Base-by-base conservation (phyloP, 1,284 basidiomycete genomes). In the Ustilago esculenta region DNA sequence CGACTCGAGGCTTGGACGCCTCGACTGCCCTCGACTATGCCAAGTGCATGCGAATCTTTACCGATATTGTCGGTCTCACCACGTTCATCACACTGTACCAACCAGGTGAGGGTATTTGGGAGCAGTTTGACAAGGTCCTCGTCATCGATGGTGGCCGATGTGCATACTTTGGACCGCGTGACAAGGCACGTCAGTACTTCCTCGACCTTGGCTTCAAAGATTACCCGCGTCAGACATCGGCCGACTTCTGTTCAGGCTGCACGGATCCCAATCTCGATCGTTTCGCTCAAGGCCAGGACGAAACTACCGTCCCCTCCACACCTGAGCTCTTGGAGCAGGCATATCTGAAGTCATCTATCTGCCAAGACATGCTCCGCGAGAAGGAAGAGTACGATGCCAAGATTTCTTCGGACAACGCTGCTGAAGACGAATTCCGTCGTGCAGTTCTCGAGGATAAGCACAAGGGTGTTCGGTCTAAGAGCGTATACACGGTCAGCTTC, bases 51-150 rank as follows among this genome's bases (percentile, higher is more conserved):
- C 86, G 92, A 17, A 84, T 90, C 14, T 87, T 90, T 85, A 90
- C 91, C 6, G 90, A 94, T 77, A 82, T 92, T 17, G 84, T 89
- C 9, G 87, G 87, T 5, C 87, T 89, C 76, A 89, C 91, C 14
- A 90, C 89, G 17, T 89, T 94, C 75, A 88, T 92, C 23, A 87
- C 89, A 9, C 82, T 93, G 85, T 92, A 94, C 80, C 92, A 94
- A 83, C 75, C 76, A 2, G 65, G 60, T 21, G 77, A 82, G 45
- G 71, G 66, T 21, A 75, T 82, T 35, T 82, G 76, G 56, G 66
- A 92, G 75, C 81, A 91, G 70, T 92, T 92, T 72, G 81, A 83
- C 69, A 82, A 82, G 56, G 80, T 82, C 18, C 24, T 81, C 14
- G 67, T 82, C 34, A 77, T 82, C 58, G 71, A 81, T 35, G 57